phyloP scores from a whole-genome alignment of 768 basidiomycete species.

The Coprinellus aureogranulatus region DNA sequence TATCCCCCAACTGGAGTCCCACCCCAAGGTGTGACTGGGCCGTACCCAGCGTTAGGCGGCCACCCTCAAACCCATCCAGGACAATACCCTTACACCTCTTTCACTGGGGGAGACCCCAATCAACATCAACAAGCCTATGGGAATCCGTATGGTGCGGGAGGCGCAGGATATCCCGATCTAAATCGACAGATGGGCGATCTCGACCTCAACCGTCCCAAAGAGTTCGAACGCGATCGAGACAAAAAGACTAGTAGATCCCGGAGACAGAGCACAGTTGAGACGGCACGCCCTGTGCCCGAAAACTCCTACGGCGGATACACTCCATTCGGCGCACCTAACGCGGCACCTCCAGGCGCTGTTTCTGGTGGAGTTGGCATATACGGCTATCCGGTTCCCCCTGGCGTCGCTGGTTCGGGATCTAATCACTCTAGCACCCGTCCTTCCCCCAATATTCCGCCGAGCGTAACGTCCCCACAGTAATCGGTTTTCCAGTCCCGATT shows the following conservation, averaged over 20 bases:
- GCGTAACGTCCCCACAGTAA: constrained; percentile 38
- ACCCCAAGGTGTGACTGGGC: neutral
- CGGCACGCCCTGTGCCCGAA: constrained; percentile 1
- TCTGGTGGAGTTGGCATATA: neutral
- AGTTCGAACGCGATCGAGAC: constrained; percentile 21
- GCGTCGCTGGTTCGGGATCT: neutral
- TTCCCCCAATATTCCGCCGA: constrained; percentile 51
- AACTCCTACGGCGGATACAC: constrained; percentile 3
- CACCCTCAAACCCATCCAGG: constrained; percentile 22
- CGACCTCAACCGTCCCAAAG: constrained; percentile 35
- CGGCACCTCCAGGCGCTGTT: constrained; percentile 18
- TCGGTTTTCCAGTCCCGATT: constrained; percentile 20
- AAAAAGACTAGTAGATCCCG: constrained; percentile 35
- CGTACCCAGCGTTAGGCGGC: constrained; percentile 20
- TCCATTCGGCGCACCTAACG: constrained; percentile 29
- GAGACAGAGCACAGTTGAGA: constrained; percentile 38
- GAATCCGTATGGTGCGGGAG: constrained; percentile 28
- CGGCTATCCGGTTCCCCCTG: constrained; percentile 7
- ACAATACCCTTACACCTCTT: constrained; percentile 19
- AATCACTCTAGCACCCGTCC: constrained; percentile 23
- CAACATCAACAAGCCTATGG: constrained; percentile 17
- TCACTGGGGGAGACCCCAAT: constrained; percentile 14
- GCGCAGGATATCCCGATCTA: constrained; percentile 34
- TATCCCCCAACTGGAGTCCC: neutral
- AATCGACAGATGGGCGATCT: constrained; percentile 43